Percentiles rank a stretch among this genome's conserved stretches.
Conservation (phyloP, 176 grass and related monocot species). For the Oryza punctata region DNA sequence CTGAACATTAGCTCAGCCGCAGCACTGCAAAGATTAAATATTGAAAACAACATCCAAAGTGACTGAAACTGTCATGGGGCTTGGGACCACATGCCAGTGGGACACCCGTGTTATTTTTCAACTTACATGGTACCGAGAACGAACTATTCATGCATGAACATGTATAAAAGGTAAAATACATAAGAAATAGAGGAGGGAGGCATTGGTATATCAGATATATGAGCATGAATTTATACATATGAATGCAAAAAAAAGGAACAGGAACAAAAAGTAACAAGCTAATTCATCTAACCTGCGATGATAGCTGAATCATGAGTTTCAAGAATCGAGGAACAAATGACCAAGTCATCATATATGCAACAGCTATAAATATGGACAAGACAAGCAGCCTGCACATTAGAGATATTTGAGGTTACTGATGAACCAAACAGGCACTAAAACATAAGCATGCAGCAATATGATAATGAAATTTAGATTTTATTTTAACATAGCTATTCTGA, state of each 20-base stretch:
- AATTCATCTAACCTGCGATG: slow-evolving; percentile 83
- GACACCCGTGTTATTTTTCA: background rate
- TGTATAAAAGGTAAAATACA: background rate
- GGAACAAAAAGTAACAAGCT: slow-evolving; percentile 31
- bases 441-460: slow-evolving; percentile 2
- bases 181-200: background rate
- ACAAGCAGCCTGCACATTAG: slow-evolving; percentile 79
- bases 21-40: background rate
- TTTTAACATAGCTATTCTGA: slow-evolving; percentile 12
- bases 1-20: background rate
- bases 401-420: slow-evolving; percentile 40
- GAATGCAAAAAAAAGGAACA: slow-evolving; percentile 7
- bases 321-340: slow-evolving; percentile 95
- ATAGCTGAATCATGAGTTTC: slow-evolving; percentile 96
- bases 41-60: background rate
- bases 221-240: slow-evolving; percentile 2
- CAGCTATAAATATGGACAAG: slow-evolving; percentile 77
- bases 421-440: background rate
- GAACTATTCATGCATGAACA: slow-evolving; percentile 3
- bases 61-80: background rate
- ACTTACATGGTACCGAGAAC: background rate
- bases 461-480: slow-evolving; percentile 11
- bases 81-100: background rate
- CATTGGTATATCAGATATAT: slow-evolving; percentile 22
- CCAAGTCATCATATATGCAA: slow-evolving; percentile 89